Base-by-base conservation (phyloP, 441 rosid species). In the Syzygium syzygioides region DNA sequence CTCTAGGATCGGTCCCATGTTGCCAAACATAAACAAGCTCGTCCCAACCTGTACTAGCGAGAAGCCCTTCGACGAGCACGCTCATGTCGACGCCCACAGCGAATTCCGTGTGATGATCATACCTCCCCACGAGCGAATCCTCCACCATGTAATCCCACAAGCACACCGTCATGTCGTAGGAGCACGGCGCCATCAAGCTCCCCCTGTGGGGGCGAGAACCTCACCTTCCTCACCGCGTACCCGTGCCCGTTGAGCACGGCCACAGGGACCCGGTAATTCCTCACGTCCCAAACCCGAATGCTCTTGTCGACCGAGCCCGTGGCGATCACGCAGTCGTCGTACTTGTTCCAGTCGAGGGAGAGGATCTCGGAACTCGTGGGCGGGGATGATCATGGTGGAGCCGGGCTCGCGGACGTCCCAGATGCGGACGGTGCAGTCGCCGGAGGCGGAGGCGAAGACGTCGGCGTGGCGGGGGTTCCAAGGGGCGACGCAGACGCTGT, bases 31-130 rank as follows among this genome's bases (percentile, higher is more conserved):
- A 98, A 66, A 98, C 99, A 87, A 96, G 89, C 92, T 96, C 98
- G 66, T 98, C 99, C 99, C 99, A 98, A 23, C 99, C 98, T 0
- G 99, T 94, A 62, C 99, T 98, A 9, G 98, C 99, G 91, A 96
- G 88, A 34, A 96, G 90, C 15, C 99, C 99, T 86, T 98, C 98
- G 26, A 98, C 99, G 90, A 98, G 98, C 91, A 98, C 98, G 88
- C 98, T 96, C 95, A 96, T 93, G 87, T 98, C 98, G 0, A 98
- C 94, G 59, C 99, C 99, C 9, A 96, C 98, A 0, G 96, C 96
- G 34, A 98, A 96, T 89, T 98, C 98, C 0, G 99, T 95, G 62
- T 96, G 99, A 83, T 98, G 99, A 94, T 96, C 98, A 84, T 96
- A 94, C 85, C 97, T 91, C 48, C 98, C 95, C 25, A 96, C 94